phyloP scores from a whole-genome alignment of 1,284 basidiomycete genomes.

The Microbotryomycetes sp. region DNA sequence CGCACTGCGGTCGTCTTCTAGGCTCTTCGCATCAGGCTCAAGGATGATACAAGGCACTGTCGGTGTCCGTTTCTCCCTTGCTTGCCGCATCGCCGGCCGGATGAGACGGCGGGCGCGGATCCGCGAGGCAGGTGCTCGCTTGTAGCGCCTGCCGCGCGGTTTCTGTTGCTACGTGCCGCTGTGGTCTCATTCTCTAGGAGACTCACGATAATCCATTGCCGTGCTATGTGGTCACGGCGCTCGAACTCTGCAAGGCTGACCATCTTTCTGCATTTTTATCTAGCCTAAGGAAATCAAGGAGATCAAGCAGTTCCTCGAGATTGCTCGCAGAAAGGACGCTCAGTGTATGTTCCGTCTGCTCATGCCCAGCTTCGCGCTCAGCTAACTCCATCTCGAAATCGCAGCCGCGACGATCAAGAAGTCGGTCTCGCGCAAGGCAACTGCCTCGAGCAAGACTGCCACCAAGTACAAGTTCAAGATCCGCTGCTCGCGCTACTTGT shows the following conservation, averaged over 20 bases:
- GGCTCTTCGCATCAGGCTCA: too few relatives aligned
- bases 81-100: neutral
- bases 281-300: slow-evolving; percentile 97
- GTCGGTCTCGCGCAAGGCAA: slow-evolving; percentile 26
- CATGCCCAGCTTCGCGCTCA: neutral
- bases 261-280: neutral
- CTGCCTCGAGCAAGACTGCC: slow-evolving; percentile 50
- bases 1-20: too few relatives aligned
- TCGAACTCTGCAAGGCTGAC: neutral
- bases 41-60: neutral
- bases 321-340: slow-evolving; percentile 69
- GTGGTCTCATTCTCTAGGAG: neutral
- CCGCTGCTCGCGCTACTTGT: slow-evolving; percentile 92
- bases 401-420: slow-evolving; percentile 33
- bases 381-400: neutral
- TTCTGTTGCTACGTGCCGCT: too few relatives aligned
- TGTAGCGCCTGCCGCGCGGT: too few relatives aligned
- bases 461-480: slow-evolving; percentile 97
- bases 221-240: neutral
- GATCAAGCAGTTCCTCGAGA: slow-evolving; percentile 98
- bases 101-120: neutral
- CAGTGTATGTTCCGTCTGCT: slow-evolving; percentile 43
- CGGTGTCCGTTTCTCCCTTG: neutral
- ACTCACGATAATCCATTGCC: neutral
- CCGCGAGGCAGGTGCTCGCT: too few relatives aligned